phyloP scores from a whole-genome alignment of 2,329 filamentous ascomycete species.

The Zymoseptoria tritici region DNA sequence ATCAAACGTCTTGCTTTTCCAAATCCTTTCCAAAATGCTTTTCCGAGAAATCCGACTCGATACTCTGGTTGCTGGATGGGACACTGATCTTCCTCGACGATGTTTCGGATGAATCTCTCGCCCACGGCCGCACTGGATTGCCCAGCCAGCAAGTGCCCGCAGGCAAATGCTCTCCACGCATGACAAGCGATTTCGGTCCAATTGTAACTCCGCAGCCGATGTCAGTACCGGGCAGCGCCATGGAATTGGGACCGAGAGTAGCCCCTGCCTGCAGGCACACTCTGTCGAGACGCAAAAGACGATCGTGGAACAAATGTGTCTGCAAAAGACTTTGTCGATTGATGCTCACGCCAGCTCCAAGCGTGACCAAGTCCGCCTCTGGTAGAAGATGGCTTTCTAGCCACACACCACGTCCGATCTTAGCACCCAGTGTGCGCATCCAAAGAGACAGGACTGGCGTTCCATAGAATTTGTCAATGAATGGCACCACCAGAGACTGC shows the following conservation, averaged over 20 bases:
- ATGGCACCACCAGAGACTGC: slow-evolving; percentile 4
- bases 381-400: slow-evolving; percentile 17
- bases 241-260: slow-evolving; percentile 17
- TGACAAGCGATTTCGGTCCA: slow-evolving; percentile 16
- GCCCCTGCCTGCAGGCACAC: slow-evolving; percentile 13
- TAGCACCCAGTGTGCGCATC: slow-evolving; percentile 20
- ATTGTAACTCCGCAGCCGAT: slow-evolving; percentile 14
- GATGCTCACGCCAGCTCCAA: slow-evolving; percentile 19
- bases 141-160: slow-evolving; percentile 18
- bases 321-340: slow-evolving; percentile 16
- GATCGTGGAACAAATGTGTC: slow-evolving; percentile 22
- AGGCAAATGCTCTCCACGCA: slow-evolving; percentile 19
- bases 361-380: slow-evolving; percentile 19
- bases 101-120: not conserved
- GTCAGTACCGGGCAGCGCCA: slow-evolving; percentile 17
- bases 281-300: slow-evolving; percentile 21
- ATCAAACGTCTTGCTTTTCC: not conserved
- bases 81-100: not conserved
- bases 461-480: slow-evolving; percentile 1
- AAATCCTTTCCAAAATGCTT: not conserved
- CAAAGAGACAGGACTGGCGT: slow-evolving; percentile 20
- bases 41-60: not conserved
- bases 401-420: slow-evolving; percentile 15
- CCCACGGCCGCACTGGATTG: slow-evolving; percentile 12
- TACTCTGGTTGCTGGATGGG: not conserved